These are phyloP conservation scores for Zychaea mexicana DNA, from an alignment of 371 early-diverging fungal species.

Conservation along the genomic window DNA sequence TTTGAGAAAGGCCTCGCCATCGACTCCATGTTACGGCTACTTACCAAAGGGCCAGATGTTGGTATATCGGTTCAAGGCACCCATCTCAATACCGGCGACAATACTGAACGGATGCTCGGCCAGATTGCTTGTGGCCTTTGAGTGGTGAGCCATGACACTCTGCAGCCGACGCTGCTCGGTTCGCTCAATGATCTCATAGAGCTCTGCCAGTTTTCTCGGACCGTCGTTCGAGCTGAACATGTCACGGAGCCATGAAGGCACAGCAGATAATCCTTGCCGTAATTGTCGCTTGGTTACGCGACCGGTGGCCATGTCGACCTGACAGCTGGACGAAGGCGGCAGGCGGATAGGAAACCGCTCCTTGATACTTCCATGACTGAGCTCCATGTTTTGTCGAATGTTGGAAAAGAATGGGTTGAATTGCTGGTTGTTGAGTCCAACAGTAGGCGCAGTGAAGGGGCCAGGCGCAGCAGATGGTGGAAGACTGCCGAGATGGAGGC, in stretches of 20 bases:
- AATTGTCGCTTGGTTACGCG: slow-evolving; percentile 3
- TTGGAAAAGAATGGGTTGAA: slow-evolving; percentile 48
- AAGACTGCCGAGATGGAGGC: slow-evolving; percentile 26
- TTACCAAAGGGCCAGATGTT: slow-evolving; percentile 81
- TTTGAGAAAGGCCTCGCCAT: no score
- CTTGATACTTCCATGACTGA: slow-evolving; percentile 28
- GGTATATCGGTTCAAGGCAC: slow-evolving; percentile 72
- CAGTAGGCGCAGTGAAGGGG: slow-evolving; percentile 44
- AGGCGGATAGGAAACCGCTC: slow-evolving; percentile 35
- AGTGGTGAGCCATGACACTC: slow-evolving; percentile 58
- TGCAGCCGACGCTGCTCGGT: slow-evolving; percentile 66
- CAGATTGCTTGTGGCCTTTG: slow-evolving; percentile 36
- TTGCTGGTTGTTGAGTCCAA: slow-evolving; percentile 41
- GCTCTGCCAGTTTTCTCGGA: slow-evolving; percentile 36
- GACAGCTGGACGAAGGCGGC: slow-evolving; percentile 17
- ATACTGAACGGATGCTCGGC: slow-evolving; percentile 61
- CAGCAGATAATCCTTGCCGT: neutral
- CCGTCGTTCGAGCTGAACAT: slow-evolving; percentile 28
- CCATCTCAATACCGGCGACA: slow-evolving; percentile 68
- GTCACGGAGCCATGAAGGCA: slow-evolving; percentile 33
- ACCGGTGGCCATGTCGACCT: slow-evolving; percentile 20
- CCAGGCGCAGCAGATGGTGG: slow-evolving; percentile 15
- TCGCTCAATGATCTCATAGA: slow-evolving; percentile 53
- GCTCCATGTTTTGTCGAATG: slow-evolving; percentile 42
- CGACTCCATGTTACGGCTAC: neutral